Percentiles rank a stretch among this genome's conserved stretches.
Conservation (phyloP, 352 stramenopile species). For the Blastocystis sp. region DNA sequence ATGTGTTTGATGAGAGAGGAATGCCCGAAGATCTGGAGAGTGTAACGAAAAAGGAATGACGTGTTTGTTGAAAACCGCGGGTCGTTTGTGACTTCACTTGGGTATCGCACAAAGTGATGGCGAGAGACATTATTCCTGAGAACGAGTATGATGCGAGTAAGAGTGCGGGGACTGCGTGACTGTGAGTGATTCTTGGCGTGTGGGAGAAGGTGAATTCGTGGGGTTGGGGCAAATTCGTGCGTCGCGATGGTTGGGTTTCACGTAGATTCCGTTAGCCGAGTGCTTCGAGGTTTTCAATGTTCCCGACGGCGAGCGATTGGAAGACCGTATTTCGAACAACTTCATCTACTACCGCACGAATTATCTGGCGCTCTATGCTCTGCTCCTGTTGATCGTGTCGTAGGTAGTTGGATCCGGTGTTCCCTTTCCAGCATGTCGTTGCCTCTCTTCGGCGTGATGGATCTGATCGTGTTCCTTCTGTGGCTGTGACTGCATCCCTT, state of each 20-base stretch:
- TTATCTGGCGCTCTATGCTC: slow-evolving; percentile 27
- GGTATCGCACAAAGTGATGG: background rate
- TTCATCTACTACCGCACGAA: slow-evolving; percentile 49
- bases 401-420: background rate
- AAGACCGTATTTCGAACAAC: slow-evolving; percentile 29
- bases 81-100: background rate
- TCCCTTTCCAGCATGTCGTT: background rate
- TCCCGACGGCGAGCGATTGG: background rate
- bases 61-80: slow-evolving; percentile 4
- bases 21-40: background rate
- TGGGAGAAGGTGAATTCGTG: slow-evolving; percentile 41
- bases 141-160: slow-evolving; percentile 18
- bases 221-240: slow-evolving; percentile 46
- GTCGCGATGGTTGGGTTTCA: background rate
- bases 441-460: background rate
- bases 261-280: slow-evolving; percentile 30
- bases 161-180: background rate
- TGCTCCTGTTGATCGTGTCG: background rate
- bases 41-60: background rate
- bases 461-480: background rate
- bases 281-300: slow-evolving; percentile 51
- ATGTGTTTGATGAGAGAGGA: background rate
- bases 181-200: background rate
- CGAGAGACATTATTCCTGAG: slow-evolving; percentile 37
- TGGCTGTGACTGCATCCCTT: background rate